Evolutionary conservation across 345 rosid species (phyloP).

Genomic region (Passiflora organensis): DNA sequence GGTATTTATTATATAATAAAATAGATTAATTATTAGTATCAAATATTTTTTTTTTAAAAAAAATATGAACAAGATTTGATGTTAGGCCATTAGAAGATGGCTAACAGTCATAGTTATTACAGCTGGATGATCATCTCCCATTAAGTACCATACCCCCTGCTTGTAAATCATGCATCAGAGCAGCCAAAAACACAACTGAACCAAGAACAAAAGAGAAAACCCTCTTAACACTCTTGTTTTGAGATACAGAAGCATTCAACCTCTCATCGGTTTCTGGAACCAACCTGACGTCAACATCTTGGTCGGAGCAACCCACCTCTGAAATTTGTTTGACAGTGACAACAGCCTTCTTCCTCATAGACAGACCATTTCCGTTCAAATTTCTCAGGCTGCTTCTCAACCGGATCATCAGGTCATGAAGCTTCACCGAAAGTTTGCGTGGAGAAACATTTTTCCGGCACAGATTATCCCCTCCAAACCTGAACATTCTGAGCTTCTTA

Average conservation of each 20-base stretch:
- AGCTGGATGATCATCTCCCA: too few relatives aligned
- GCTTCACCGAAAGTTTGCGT: conserved; percentile 21
- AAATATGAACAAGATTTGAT: background rate
- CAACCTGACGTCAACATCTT: conserved; percentile 23
- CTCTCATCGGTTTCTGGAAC: conserved; percentile 33
- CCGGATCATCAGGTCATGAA: conserved; percentile 33
- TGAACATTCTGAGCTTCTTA: conserved; percentile 25
- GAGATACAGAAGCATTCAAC: conserved; percentile 33
- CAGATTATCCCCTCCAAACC: conserved; percentile 27
- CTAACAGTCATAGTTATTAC: too few relatives aligned
- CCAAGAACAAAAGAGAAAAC: background rate
- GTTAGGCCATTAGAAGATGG: background rate
- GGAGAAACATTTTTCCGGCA: conserved; percentile 21
- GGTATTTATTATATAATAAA: too few relatives aligned
- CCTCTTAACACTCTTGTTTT: too few relatives aligned
- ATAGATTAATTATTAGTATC: too few relatives aligned
- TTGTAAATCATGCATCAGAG: too few relatives aligned
- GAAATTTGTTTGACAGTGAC: conserved; percentile 18
- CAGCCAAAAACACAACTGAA: too few relatives aligned
- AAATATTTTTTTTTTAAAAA: too few relatives aligned
- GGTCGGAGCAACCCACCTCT: conserved; percentile 25
- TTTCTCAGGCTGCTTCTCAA: conserved; percentile 18
- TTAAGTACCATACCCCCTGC: too few relatives aligned
- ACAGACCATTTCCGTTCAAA: conserved; percentile 8
- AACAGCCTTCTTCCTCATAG: conserved; percentile 25